These are phyloP conservation scores for Huntiella decipiens DNA, from an alignment of 2,329 filamentous ascomycete genomes.

Conservation along the genomic window DNA sequence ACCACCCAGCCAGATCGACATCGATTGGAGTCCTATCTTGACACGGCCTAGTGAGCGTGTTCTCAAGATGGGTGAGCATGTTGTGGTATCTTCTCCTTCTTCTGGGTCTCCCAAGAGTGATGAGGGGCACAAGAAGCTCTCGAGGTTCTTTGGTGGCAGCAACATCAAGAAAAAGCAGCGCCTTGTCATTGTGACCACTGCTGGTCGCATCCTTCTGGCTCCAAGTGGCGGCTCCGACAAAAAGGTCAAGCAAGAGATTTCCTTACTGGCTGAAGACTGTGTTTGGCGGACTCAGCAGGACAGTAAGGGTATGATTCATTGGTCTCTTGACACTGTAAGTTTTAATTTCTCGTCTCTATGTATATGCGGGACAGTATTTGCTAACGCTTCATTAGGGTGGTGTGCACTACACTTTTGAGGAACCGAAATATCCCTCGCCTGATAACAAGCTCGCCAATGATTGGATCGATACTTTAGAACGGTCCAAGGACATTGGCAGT, in stretches of 20 bases:
- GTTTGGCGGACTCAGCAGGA: constrained; percentile 66
- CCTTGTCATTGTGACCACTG: constrained; percentile 86
- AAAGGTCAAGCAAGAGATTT: constrained; percentile 79
- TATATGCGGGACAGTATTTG: neutral
- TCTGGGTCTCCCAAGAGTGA: constrained; percentile 53
- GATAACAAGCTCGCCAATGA: constrained; percentile 51
- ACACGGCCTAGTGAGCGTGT: constrained; percentile 86
- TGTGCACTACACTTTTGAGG: constrained; percentile 84
- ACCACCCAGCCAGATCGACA: constrained; percentile 89
- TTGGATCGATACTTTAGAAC: constrained; percentile 79
- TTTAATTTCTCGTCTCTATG: neutral
- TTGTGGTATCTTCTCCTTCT: constrained; percentile 63
- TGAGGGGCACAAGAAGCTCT: constrained; percentile 70
- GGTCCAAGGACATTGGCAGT: constrained; percentile 66
- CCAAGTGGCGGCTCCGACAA: constrained; percentile 90
- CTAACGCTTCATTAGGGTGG: constrained; percentile 41
- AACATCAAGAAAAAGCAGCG: constrained; percentile 84
- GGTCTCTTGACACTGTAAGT: constrained; percentile 87
- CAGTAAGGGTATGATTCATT: constrained; percentile 70
- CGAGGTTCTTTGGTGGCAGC: constrained; percentile 80
- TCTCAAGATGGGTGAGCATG: constrained; percentile 76
- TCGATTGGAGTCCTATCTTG: constrained; percentile 94
- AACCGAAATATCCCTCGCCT: constrained; percentile 50
- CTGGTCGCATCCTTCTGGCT: constrained; percentile 73
- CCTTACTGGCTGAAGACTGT: constrained; percentile 57